Base-by-base conservation (phyloP, 2,329 filamentous ascomycete genomes). In the Sphaerulina musiva region DNA sequence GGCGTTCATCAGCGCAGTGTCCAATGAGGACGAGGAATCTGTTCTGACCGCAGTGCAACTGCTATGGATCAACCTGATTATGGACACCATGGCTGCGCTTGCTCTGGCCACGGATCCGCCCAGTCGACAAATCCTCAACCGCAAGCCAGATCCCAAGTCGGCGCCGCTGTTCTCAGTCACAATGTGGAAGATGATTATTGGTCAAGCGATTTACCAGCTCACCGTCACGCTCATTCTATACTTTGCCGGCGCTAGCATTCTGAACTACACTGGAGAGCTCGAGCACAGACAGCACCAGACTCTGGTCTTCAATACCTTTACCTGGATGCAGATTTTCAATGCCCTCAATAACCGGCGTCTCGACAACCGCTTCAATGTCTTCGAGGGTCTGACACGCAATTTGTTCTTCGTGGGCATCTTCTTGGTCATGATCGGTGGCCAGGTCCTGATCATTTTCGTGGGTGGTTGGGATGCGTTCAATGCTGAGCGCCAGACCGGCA, bases 281-380 rank as follows among this genome's bases (percentile, higher is more conserved):
- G 64, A 74, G 34, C 68, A 79, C 6, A 67, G 72, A 11, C 78
- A 87, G 64, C 78, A 95, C 56, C 77, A 83, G 53, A 95, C 90
- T 2, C 79, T 97, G 46, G 87, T 97, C 6, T 97, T 97, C 80
- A 97, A 97, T 76, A 93, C 89, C 0, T 97, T 97, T 68, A 92
- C 96, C 50, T 97, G 92, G 92, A 96, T 97, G 91, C 92, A 97
- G 66, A 95, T 97, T 64, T 97, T 97, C 77, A 97, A 97, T 73
- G 87, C 95, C 68, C 88, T 95, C 80, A 97, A 97, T 76, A 95
- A 95, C 74, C 89, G 92, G 55, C 89, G 92, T 10, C 78, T 97
- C 51, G 92, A 97, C 71, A 97, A 97, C 73, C 81, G 84, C 52
- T 91, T 95, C 78, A 97, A 97, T 73, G 90, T 97, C 59, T 92